Base-by-base conservation (phyloP, 192 early-diverging fungal genomes). In the Backusella mclennaniae region DNA sequence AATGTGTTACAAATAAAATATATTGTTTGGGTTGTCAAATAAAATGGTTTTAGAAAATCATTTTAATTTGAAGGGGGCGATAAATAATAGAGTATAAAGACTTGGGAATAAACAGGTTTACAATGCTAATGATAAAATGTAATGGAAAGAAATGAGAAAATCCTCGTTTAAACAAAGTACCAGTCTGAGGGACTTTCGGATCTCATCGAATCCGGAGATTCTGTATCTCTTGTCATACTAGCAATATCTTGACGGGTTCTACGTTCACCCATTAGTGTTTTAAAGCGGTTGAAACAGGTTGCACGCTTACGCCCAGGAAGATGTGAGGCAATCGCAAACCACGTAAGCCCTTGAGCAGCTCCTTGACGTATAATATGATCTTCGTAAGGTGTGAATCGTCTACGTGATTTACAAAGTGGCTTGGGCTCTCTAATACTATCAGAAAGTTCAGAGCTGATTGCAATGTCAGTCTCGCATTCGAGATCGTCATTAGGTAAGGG, bases 211-310 rank as follows among this genome's bases (percentile, higher is more conserved):
- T 15, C 23, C 3, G 66, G 6, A 6, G 66, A 31, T 35, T 17
- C 42, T 4, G 14, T 17, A 44, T 44, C 42, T 11, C 42, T 17
- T 11, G 68, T 5, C 9, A 19, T 41, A 26, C 6, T 39, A 12
- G 36, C 11, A 44, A 15, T 29, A 41, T 49, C 14, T 4, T 74
- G 74, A 31, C 77, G 76, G 15, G 80, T 71, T 67, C 75, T 82
- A 41, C 80, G 80, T 33, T 72, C 75, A 7, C 80, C 80, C 67
- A 72, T 73, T 14, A 82, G 26, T 0, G 80, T 82, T 41, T 74
- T 23, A 38, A 75, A 82, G 41, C 80, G 73, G 68, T 82, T 82
- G 38, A 76, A 82, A 31, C 80, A 82, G 26, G 80, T 82, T 3
- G 80, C 80, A 29, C 80, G 72, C 53, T 82, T 82, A 36, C 80